Percentiles rank a stretch among this genome's conserved stretches.
phyloP scores from a whole-genome alignment of 129 eudicot species.

The Scalesia atractyloides region DNA sequence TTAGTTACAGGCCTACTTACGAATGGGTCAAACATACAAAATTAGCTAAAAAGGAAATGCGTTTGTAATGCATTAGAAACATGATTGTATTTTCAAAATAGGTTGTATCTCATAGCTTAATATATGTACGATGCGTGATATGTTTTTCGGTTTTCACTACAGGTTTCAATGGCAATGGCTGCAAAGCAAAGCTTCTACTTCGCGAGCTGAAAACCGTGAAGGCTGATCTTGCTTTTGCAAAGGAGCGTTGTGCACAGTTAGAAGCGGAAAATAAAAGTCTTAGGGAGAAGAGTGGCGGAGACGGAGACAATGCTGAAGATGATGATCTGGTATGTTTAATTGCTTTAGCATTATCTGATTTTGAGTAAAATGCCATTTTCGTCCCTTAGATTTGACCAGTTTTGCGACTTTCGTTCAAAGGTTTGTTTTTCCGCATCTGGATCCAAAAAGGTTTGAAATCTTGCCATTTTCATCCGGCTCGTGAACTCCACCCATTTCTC shows the following conservation, averaged over 20 bases:
- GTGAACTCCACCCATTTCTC: no score
- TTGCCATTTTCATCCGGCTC: no score
- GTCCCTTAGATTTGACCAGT: no score
- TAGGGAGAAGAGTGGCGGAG: constrained; percentile 65
- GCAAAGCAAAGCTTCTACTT: constrained; percentile 89
- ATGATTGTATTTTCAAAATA: neutral
- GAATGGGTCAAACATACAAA: neutral
- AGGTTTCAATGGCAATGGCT: constrained; percentile 97
- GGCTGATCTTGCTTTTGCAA: constrained; percentile 92
- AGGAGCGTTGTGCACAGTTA: constrained; percentile 82
- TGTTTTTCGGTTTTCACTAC: constrained; percentile 23
- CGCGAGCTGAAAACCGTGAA: constrained; percentile 87
- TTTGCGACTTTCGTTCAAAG: no score
- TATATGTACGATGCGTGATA: constrained; percentile 36
- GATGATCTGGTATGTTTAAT: constrained; percentile 71
- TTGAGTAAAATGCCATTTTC: no score
- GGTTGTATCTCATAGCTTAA: neutral
- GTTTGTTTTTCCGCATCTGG: no score
- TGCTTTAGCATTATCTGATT: neutral
- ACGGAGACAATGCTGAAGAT: constrained; percentile 67
- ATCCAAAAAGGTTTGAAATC: no score
- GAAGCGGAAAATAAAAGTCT: constrained; percentile 75
- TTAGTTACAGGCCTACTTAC: neutral
- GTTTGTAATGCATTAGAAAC: neutral
- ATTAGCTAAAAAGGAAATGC: neutral